These are phyloP conservation scores for Pseudonitzschia pungens DNA, from an alignment of 108 stramenopile species.

Conservation along the genomic window DNA sequence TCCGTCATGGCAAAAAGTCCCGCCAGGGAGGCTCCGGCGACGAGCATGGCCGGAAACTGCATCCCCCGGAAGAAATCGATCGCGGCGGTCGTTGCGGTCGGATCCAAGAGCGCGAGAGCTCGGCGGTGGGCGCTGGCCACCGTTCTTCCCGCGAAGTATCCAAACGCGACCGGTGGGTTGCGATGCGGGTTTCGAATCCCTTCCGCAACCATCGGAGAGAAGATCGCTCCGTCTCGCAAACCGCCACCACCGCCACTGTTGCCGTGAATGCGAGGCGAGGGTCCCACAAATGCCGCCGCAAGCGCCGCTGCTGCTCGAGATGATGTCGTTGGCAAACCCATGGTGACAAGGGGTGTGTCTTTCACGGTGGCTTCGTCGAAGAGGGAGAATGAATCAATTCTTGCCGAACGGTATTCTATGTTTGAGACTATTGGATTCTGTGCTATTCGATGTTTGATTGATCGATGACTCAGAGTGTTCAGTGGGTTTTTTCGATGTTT, in stretches of 20 bases:
- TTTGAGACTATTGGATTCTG: too few species aligned
- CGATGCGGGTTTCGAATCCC: neutral
- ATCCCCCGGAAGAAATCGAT: constrained; percentile 15
- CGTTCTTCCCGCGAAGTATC: neutral
- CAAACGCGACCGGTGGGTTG: neutral
- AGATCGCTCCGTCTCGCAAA: neutral
- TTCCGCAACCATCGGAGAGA: neutral
- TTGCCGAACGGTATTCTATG: too few species aligned
- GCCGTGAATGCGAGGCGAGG: neutral
- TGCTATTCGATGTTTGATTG: too few species aligned
- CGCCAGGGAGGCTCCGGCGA: constrained; percentile 29
- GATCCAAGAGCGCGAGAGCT: neutral
- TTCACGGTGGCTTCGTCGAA: too few species aligned
- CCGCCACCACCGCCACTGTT: neutral
- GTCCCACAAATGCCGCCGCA: neutral
- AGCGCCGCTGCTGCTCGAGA: neutral
- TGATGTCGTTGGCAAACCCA: constrained; percentile 1
- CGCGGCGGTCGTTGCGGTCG: neutral
- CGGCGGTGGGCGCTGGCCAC: neutral
- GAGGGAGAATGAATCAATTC: too few species aligned
- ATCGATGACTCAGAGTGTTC: too few species aligned
- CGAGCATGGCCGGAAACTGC: constrained; percentile 16
- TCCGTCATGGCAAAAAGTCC: constrained; percentile 28
- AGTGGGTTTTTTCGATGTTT: too few species aligned
- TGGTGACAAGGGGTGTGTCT: neutral